phyloP scores from a whole-genome alignment of 192 early-diverging fungal genomes.

The Haplosporangium gracile region DNA sequence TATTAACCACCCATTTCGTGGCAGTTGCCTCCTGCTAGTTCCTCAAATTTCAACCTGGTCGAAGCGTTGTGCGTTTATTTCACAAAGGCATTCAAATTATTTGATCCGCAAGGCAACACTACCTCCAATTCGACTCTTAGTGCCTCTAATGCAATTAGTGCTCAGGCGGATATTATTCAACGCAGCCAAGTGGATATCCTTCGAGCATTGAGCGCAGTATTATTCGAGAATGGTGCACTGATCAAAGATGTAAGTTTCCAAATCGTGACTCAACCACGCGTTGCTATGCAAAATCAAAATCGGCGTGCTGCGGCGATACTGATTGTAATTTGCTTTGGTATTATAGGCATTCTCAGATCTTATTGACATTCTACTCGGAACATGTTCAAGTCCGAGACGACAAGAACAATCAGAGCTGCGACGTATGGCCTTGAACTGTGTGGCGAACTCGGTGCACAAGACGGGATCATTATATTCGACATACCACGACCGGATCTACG shows the following conservation, averaged over 20 bases:
- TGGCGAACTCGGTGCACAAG: constrained; percentile 75
- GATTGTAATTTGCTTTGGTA: not conserved
- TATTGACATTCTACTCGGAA: constrained; percentile 29
- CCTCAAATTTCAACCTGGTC: not conserved
- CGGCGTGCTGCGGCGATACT: not conserved
- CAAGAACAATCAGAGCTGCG: constrained; percentile 53
- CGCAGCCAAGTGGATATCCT: constrained; percentile 60
- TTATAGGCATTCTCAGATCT: constrained; percentile 46
- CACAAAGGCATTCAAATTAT: constrained; percentile 8
- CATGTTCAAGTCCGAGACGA: constrained; percentile 25
- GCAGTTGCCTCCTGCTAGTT: constrained; percentile 1
- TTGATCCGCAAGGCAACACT: not conserved
- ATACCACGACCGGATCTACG: constrained; percentile 64
- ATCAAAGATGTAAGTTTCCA: constrained; percentile 55
- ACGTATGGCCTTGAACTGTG: constrained; percentile 76
- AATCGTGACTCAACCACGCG: not conserved
- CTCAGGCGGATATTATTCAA: constrained; percentile 10
- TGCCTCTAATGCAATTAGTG: not conserved
- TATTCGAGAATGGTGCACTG: constrained; percentile 62
- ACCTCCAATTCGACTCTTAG: not conserved
- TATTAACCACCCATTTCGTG: not conserved
- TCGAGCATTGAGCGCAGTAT: constrained; percentile 62
- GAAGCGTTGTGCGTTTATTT: constrained; percentile 24
- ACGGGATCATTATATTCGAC: constrained; percentile 65
- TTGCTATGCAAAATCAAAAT: not conserved